A percentile compares a stretch with the other conserved stretches of the same genome.
Evolutionary conservation across 2,329 filamentous ascomycete genomes (phyloP).

Genomic region (Colletotrichum sp.): DNA sequence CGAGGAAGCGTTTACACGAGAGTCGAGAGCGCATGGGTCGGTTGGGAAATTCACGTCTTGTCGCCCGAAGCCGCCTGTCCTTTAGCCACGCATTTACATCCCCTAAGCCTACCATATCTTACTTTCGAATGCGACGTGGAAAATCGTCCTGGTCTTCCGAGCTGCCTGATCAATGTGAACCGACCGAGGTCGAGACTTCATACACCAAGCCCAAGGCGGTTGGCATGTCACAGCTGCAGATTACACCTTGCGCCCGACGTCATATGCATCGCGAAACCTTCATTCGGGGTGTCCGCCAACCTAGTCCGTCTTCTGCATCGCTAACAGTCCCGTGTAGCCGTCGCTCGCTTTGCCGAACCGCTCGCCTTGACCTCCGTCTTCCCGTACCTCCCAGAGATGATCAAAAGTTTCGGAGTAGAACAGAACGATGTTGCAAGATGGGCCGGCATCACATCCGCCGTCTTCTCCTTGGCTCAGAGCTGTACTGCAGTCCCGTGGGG

Average conservation of each 20-base stretch:
- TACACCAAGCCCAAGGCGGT: background rate
- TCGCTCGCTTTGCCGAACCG: constrained; percentile 81
- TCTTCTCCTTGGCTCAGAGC: constrained; percentile 76
- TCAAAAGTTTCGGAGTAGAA: constrained; percentile 76
- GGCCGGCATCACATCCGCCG: constrained; percentile 76
- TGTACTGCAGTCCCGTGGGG: constrained; percentile 78
- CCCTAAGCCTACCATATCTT: background rate
- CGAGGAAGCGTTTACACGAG: background rate
- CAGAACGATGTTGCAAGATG: constrained; percentile 78
- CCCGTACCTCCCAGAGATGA: constrained; percentile 80
- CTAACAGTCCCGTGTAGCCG: constrained; percentile 52
- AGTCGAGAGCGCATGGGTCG: background rate
- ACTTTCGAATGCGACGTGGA: constrained; percentile 11
- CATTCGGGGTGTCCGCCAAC: background rate
- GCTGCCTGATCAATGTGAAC: constrained; percentile 20
- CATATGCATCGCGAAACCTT: background rate
- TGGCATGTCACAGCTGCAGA: background rate
- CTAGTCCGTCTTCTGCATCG: background rate
- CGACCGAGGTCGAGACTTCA: background rate
- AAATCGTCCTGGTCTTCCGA: constrained; percentile 18
- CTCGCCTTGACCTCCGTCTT: constrained; percentile 75
- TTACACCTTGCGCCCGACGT: background rate
- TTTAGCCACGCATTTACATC: constrained; percentile 6
- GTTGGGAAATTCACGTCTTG: background rate
- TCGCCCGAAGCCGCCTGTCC: background rate